Conservation (phyloP, 2,329 filamentous ascomycete species). For the Gnomoniopsis sp. region DNA sequence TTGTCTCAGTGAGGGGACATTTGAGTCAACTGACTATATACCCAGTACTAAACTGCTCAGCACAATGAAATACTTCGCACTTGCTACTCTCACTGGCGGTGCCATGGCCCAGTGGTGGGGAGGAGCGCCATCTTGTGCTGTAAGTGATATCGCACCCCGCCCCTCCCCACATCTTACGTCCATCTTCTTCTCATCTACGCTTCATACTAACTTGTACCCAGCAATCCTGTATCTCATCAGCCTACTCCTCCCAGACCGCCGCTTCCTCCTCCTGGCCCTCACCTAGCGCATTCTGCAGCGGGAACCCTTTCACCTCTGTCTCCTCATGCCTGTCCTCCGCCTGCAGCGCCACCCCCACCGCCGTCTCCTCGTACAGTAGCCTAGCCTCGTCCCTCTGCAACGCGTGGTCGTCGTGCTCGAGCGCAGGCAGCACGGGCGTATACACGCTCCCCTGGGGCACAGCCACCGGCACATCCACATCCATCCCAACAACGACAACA, state of each 20-base stretch:
- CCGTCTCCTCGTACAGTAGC: conserved; percentile 29
- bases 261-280: conserved; percentile 26
- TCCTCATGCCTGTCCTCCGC: conserved; percentile 27
- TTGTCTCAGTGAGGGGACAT: background rate
- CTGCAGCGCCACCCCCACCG: conserved; percentile 29
- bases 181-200: background rate
- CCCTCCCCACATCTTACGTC: background rate
- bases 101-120: conserved; percentile 33
- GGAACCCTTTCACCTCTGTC: conserved; percentile 25
- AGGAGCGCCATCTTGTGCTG: conserved; percentile 40
- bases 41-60: background rate
- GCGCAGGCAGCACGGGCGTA: conserved; percentile 35
- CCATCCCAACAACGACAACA: conserved; percentile 20
- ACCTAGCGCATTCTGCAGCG: conserved; percentile 29
- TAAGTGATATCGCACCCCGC: conserved; percentile 25
- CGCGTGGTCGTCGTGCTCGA: conserved; percentile 35
- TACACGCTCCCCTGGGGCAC: conserved; percentile 36
- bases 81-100: conserved; percentile 10
- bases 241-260: conserved; percentile 26
- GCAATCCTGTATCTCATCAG: conserved; percentile 41
- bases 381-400: conserved; percentile 40
- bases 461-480: conserved; percentile 1
- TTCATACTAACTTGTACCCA: conserved; percentile 18
- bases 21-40: background rate
- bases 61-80: conserved; percentile 9